These are phyloP conservation scores for Thalassiosira gravida DNA, from an alignment of 352 stramenopile species.

Conservation along the genomic window DNA sequence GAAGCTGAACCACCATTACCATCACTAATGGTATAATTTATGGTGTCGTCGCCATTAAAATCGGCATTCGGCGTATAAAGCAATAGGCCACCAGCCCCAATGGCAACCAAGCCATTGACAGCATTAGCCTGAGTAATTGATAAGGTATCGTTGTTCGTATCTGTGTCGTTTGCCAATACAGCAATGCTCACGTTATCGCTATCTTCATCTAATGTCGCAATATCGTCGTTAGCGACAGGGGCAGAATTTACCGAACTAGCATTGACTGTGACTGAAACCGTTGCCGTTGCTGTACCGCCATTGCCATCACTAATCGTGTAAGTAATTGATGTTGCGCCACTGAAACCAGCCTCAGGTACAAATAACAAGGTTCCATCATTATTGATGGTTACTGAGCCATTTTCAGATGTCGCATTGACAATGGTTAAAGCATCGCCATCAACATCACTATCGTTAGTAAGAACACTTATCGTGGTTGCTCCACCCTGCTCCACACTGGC, in stretches of 20 bases:
- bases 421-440: background rate
- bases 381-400: too few relatives aligned
- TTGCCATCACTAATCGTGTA: background rate
- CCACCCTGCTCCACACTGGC: background rate
- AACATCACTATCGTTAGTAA: background rate
- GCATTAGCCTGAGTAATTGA: too few relatives aligned
- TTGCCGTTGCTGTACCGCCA: too few relatives aligned
- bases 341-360: background rate
- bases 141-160: background rate
- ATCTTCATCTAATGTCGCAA: background rate
- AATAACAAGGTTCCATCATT: background rate
- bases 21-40: background rate
- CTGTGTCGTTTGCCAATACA: background rate
- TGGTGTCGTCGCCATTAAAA: background rate
- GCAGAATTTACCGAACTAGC: background rate
- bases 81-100: too few relatives aligned
- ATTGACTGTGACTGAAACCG: background rate
- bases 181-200: background rate
- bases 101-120: too few relatives aligned
- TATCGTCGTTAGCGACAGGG: background rate
- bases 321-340: background rate
- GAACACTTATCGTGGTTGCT: background rate
- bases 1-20: background rate
- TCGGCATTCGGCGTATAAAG: background rate
- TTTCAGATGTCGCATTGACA: too few relatives aligned